phyloP scores from a whole-genome alignment of 305 asterid species.

The Plantago coronopus region DNA sequence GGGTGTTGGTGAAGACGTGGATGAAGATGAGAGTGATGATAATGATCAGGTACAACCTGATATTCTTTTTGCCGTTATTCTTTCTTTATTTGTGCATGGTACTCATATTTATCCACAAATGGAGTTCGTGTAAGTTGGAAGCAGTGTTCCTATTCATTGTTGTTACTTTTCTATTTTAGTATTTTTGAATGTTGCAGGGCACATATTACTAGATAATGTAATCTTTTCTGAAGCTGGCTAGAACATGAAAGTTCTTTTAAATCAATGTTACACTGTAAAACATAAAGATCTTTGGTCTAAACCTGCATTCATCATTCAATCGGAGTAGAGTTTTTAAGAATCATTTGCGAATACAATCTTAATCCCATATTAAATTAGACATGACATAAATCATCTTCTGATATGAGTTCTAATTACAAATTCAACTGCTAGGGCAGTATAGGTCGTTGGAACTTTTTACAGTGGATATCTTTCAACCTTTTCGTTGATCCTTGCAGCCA shows the following conservation, averaged over 20 bases:
- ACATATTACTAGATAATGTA: conserved; percentile 1
- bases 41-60: conserved; percentile 53
- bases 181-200: conserved; percentile 1
- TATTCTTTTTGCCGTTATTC: conserved; percentile 7
- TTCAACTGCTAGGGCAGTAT: no score
- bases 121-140: not conserved
- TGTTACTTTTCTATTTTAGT: conserved; percentile 7
- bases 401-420: no score
- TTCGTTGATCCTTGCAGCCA: no score
- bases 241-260: not conserved
- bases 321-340: no score
- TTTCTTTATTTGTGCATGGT: conserved; percentile 1
- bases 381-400: no score
- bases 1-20: conserved; percentile 43
- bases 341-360: no score
- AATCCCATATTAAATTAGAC: no score
- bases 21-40: conserved; percentile 47
- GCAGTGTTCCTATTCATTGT: not conserved
- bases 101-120: not conserved
- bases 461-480: no score
- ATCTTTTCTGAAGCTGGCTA: not conserved
- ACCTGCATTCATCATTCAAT: no score
- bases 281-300: no score
- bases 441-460: no score
- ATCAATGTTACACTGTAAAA: no score